Conservation (phyloP, 2,329 filamentous ascomycete species). For the Amauroascus niger region DNA sequence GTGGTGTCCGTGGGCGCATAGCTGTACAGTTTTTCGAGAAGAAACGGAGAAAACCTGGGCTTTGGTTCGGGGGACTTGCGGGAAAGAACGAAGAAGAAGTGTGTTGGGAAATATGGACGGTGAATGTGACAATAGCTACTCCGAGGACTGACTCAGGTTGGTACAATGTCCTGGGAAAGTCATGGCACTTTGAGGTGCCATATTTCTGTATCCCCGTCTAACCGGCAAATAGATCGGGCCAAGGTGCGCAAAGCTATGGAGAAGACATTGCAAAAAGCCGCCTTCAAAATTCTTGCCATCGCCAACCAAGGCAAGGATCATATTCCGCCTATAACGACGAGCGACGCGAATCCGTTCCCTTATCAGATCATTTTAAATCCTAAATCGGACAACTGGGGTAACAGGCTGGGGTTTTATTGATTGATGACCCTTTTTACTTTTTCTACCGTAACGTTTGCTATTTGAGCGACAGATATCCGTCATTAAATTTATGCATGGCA, state of each 20-base stretch:
- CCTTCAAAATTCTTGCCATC: slow-evolving; percentile 79
- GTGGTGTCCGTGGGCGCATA: slow-evolving; percentile 64
- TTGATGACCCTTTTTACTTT: slow-evolving; percentile 2
- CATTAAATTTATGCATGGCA: not conserved
- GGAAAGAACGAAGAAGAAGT: slow-evolving; percentile 72
- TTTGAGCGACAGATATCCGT: not conserved
- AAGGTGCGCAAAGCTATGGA: slow-evolving; percentile 89
- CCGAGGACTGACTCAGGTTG: slow-evolving; percentile 78
- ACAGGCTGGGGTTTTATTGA: slow-evolving; percentile 66
- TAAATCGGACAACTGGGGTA: slow-evolving; percentile 67
- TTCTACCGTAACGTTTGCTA: not conserved
- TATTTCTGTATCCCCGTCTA: not conserved
- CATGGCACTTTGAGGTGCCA: not conserved
- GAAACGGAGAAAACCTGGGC: slow-evolving; percentile 68
- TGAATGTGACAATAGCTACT: slow-evolving; percentile 87
- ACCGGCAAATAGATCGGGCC: slow-evolving; percentile 55
- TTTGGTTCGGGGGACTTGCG: slow-evolving; percentile 48
- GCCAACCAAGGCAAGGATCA: slow-evolving; percentile 88
- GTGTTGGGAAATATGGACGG: slow-evolving; percentile 92
- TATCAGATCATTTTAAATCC: slow-evolving; percentile 88
- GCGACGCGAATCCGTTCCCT: slow-evolving; percentile 84
- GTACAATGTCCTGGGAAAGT: slow-evolving; percentile 22
- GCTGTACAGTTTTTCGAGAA: slow-evolving; percentile 93
- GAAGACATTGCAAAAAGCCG: slow-evolving; percentile 73
- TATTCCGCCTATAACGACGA: slow-evolving; percentile 92